Conservation (phyloP, 129 eudicot species). For the Saussurea involucrata region DNA sequence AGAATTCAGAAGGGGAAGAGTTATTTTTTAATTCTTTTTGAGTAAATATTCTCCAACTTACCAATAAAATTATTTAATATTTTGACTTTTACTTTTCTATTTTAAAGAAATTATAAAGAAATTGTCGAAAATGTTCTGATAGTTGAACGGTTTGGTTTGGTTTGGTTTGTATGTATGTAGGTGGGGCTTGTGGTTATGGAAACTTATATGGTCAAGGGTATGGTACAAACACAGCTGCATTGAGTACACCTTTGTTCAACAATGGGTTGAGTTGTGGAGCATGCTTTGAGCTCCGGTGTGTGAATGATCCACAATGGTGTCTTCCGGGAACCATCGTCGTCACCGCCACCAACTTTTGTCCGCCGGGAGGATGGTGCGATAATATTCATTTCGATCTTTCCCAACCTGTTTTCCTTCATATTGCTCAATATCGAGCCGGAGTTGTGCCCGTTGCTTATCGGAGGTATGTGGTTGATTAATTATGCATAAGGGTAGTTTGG, state of each 20-base stretch:
- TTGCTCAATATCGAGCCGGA: conserved; percentile 82
- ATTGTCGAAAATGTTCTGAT: not conserved
- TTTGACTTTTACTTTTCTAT: too few relatives aligned
- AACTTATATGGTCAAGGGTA: conserved; percentile 70
- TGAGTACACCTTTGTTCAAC: conserved; percentile 72
- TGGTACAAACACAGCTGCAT: conserved; percentile 76
- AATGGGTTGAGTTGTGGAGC: conserved; percentile 82
- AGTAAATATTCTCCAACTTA: too few relatives aligned
- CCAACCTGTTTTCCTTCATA: conserved; percentile 62
- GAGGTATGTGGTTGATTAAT: conserved; percentile 34
- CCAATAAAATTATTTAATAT: too few relatives aligned
- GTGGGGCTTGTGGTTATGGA: conserved; percentile 92
- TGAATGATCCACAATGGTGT: conserved; percentile 60
- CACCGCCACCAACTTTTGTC: conserved; percentile 89
- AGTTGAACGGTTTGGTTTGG: too few relatives aligned
- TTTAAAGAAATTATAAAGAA: not conserved
- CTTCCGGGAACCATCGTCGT: conserved; percentile 56
- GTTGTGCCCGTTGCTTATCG: conserved; percentile 75
- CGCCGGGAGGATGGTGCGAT: conserved; percentile 83
- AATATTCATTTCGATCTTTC: conserved; percentile 77
- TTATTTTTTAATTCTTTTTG: too few relatives aligned
- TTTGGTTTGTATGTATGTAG: conserved; percentile 18
- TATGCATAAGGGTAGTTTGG: not conserved
- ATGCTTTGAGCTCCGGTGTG: conserved; percentile 57
- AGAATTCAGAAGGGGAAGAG: too few relatives aligned